Evolutionary conservation across 805 yeast genomes (phyloP).

Genomic region (Wickerhamiella occidentalis): DNA sequence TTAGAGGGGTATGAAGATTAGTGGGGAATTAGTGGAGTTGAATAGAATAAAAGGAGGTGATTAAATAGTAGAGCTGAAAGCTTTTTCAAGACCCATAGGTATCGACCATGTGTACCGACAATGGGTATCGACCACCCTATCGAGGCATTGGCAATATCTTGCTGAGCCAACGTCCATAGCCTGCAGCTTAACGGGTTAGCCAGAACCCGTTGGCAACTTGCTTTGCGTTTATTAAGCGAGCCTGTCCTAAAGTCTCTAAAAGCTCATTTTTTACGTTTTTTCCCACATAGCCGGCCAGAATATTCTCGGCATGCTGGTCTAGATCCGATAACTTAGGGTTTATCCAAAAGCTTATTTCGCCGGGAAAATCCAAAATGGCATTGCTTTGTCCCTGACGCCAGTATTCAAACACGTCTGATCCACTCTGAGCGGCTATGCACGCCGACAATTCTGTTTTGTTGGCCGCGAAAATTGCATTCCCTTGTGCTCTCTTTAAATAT

Average conservation of each 20-base stretch:
- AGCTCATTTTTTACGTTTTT: neutral
- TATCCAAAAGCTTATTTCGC: neutral
- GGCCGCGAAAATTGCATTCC: neutral
- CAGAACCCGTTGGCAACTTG: neutral
- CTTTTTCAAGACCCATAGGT: too few relatives aligned
- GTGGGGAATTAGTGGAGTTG: too few relatives aligned
- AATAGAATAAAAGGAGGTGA: too few relatives aligned
- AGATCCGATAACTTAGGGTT: neutral
- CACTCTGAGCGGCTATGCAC: neutral
- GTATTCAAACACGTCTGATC: neutral
- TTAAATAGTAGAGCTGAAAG: too few relatives aligned
- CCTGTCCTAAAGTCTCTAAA: neutral
- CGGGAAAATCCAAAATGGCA: neutral
- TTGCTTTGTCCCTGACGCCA: neutral
- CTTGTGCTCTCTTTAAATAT: neutral
- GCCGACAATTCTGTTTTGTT: neutral
- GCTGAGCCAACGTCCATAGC: too few relatives aligned
- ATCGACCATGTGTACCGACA: too few relatives aligned
- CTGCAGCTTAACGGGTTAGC: neutral
- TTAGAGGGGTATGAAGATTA: too few relatives aligned
- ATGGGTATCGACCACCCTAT: too few relatives aligned
- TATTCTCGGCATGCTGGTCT: neutral
- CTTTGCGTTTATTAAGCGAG: neutral
- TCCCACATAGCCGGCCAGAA: neutral
- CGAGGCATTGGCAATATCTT: too few relatives aligned